Conservation (phyloP, 139 green algal genomes). For the Coelastrella sp. region DNA sequence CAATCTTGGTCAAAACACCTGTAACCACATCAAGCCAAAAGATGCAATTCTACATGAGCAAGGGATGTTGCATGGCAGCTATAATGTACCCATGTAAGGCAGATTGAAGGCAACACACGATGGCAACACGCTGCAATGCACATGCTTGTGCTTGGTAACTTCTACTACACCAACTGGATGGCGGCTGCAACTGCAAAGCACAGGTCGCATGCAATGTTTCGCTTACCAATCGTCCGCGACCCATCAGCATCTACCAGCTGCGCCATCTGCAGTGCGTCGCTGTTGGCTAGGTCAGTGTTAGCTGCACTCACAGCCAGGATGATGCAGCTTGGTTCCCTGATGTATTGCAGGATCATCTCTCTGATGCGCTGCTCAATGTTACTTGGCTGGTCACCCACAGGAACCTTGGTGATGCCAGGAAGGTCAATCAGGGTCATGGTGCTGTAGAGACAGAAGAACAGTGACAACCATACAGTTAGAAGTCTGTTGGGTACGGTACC, state of each 20-base stretch:
- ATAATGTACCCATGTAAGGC: too few relatives aligned
- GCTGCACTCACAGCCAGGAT: slow-evolving; percentile 90
- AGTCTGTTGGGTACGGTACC: too few relatives aligned
- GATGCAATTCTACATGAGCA: too few relatives aligned
- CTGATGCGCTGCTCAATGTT: slow-evolving; percentile 95
- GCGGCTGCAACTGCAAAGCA: too few relatives aligned
- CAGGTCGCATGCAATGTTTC: too few relatives aligned
- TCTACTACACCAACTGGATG: too few relatives aligned
- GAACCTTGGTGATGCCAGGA: slow-evolving; percentile 95
- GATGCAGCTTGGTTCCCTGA: slow-evolving; percentile 88
- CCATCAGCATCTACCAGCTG: slow-evolving; percentile 83
- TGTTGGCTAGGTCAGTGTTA: slow-evolving; percentile 90
- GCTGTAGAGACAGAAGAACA: too few relatives aligned
- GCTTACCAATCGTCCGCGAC: slow-evolving; percentile 74
- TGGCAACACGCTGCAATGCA: too few relatives aligned
- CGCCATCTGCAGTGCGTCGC: slow-evolving; percentile 85
- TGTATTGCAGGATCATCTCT: slow-evolving; percentile 87
- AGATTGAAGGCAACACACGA: too few relatives aligned
- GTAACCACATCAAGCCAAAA: neutral
- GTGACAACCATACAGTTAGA: too few relatives aligned
- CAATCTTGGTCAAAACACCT: slow-evolving; percentile 88
- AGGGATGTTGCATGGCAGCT: too few relatives aligned
- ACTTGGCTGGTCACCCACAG: slow-evolving; percentile 96
- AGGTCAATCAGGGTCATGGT: slow-evolving; percentile 99
- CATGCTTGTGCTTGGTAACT: too few relatives aligned